These are phyloP conservation scores for Xylaria sp. DNA, from an alignment of 2,329 filamentous ascomycete genomes.

Conservation along the genomic window DNA sequence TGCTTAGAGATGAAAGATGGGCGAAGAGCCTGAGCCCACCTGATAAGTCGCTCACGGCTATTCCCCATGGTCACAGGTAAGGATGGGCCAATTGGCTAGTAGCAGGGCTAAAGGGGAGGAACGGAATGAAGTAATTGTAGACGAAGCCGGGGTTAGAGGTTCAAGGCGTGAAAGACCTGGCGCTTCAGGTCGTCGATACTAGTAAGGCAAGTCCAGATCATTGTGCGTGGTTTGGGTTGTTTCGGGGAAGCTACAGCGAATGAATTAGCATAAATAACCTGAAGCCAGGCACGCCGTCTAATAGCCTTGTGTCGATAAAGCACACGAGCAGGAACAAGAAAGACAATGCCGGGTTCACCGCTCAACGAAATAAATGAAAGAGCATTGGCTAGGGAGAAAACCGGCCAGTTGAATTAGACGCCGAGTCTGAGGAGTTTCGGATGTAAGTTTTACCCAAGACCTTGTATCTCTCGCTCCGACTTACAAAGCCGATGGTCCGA, in stretches of 20 bases:
- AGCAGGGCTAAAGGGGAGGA: background rate
- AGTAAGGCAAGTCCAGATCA: constrained; percentile 31
- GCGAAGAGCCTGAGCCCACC: constrained; percentile 55
- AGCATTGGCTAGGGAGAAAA: background rate
- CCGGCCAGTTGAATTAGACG: background rate
- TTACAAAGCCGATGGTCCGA: constrained; percentile 16
- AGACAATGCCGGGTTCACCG: background rate
- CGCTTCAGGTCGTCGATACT: constrained; percentile 32
- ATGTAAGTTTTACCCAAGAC: background rate
- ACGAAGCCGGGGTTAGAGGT: constrained; percentile 32
- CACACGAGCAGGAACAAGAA: background rate
- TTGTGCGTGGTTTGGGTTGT: constrained; percentile 26
- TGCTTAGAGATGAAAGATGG: constrained; percentile 64
- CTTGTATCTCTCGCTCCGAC: background rate
- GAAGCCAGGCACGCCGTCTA: background rate
- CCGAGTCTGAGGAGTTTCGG: background rate
- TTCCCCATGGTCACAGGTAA: constrained; percentile 40
- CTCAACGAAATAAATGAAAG: background rate
- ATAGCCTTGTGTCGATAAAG: background rate
- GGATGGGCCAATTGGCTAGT: background rate
- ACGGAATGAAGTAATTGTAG: background rate
- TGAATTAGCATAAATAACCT: constrained; percentile 18
- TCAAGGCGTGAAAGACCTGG: constrained; percentile 31
- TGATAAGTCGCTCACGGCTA: constrained; percentile 45
- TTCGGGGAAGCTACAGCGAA: constrained; percentile 4